phyloP scores from a whole-genome alignment of 208 protist species.

The Acanthamoeba lugdunensis region DNA sequence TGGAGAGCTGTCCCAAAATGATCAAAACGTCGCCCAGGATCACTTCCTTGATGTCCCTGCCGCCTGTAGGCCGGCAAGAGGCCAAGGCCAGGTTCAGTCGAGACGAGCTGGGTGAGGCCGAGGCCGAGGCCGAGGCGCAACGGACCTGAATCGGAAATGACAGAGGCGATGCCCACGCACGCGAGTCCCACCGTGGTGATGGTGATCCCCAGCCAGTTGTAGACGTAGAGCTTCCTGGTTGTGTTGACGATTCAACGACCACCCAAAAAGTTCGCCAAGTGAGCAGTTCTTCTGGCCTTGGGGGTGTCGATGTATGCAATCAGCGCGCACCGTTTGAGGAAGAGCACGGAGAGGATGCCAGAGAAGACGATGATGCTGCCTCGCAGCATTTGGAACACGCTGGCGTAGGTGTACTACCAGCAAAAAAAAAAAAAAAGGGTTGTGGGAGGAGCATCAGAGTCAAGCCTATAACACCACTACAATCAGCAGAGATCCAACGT shows the following conservation, averaged over 20 bases:
- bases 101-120: not conserved
- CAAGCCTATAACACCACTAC: not conserved
- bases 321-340: conserved; percentile 50
- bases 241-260: not conserved
- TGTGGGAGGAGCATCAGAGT: not conserved
- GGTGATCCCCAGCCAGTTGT: conserved; percentile 62
- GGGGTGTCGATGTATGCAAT: not conserved
- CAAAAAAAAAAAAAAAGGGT: too few species aligned
- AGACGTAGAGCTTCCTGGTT: conserved; percentile 39
- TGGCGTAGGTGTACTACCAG: conserved; percentile 39
- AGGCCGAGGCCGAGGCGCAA: not conserved
- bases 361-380: conserved; percentile 68
- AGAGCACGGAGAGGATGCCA: conserved; percentile 59
- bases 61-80: not conserved
- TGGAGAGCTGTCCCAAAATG: conserved; percentile 65
- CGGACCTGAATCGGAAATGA: conserved; percentile 8
- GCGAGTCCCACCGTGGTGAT: conserved; percentile 47
- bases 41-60: conserved; percentile 60
- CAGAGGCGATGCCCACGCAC: conserved; percentile 23
- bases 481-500: not conserved
- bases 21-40: conserved; percentile 37
- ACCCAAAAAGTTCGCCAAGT: not conserved
- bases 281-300: not conserved
- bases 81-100: too few species aligned
- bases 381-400: conserved; percentile 67